Evolutionary conservation across 148 eudicot genomes (phyloP), one percentile per base, ranked within the genome.

Genomic region (Cornus kousa): DNA sequence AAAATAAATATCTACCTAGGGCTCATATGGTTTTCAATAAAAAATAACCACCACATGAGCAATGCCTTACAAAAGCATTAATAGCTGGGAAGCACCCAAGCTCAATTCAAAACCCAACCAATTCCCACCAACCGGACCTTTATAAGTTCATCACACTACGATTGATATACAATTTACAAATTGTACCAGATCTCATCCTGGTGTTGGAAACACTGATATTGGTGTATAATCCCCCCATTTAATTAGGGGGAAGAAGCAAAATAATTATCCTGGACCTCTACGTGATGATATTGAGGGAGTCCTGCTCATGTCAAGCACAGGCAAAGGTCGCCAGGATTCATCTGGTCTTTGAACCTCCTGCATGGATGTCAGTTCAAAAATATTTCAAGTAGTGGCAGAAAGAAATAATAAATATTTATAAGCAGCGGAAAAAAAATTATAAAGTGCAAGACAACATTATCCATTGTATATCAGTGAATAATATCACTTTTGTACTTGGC

Each of bases 131-230:
- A 67, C 64, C 62, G 75, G 17, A 60, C 24, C 48, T 78, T 76
- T 48, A 65, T 53, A 24, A 17, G 66, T 79, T 79, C 68, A 78
- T 78, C 75, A 76, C 76, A 81, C 78, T 84, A 76, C 82, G 67
- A 84, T 67, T 5, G 79, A 89, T 95, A 82, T 91, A 92, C 97
- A 93, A 91, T 82, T 90, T 88, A 93, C 90, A 93, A 79, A 78
- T 89, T 77, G 83, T 80, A 79, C 75, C 79, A 67, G 67, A 78
- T 78, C 82, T 82, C 79, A 80, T 75, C 74, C 65, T 48, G 66
- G 71, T 32, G 48, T 80, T 11, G 60, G 65, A 81, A 77, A 59
- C 71, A 77, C 79, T 69, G 77, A 80, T 80, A 82, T 64, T 43
- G 14, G 68, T 75, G 77, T 35, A 32, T 28, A 59, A 80, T 53